Conservation (phyloP, 2,329 filamentous ascomycete species). For the Tothia fuscella region DNA sequence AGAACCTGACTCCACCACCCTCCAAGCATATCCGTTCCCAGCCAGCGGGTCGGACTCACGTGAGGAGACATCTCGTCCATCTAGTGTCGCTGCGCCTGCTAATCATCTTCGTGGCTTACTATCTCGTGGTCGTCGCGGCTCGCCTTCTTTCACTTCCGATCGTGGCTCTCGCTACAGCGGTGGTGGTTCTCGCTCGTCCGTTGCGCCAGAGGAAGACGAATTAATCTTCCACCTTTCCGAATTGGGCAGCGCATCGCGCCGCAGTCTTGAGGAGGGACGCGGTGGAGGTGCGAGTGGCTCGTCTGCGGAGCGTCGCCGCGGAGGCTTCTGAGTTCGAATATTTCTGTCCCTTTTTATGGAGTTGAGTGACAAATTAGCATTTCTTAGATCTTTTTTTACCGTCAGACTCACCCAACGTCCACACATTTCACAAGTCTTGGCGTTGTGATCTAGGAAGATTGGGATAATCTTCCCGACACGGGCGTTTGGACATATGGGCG, state of each 20-base stretch:
- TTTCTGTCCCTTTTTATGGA: no score
- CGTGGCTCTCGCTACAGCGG: conserved; percentile 2
- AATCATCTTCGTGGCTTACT: not conserved
- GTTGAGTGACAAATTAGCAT: no score
- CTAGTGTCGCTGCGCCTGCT: not conserved
- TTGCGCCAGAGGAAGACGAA: conserved; percentile 7
- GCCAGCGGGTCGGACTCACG: conserved; percentile 3
- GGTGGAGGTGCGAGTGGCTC: conserved; percentile 20
- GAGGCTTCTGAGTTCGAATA: no score
- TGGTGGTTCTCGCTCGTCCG: not conserved
- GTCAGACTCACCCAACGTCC: no score
- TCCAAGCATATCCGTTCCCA: conserved; percentile 8
- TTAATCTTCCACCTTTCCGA: conserved; percentile 9
- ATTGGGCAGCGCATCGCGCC: conserved; percentile 1
- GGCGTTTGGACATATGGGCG: no score
- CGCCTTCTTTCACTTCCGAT: conserved; percentile 4
- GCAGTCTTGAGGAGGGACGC: conserved; percentile 8
- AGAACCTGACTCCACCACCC: not conserved
- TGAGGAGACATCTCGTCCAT: conserved; percentile 3
- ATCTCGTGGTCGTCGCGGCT: not conserved
- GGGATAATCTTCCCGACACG: no score
- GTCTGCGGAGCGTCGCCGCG: conserved; percentile 18
- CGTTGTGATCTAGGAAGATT: no score
- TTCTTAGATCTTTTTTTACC: no score
- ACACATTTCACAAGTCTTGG: no score